Base-by-base conservation (phyloP, 2,329 filamentous ascomycete genomes). In the Geosmithia morbida region DNA sequence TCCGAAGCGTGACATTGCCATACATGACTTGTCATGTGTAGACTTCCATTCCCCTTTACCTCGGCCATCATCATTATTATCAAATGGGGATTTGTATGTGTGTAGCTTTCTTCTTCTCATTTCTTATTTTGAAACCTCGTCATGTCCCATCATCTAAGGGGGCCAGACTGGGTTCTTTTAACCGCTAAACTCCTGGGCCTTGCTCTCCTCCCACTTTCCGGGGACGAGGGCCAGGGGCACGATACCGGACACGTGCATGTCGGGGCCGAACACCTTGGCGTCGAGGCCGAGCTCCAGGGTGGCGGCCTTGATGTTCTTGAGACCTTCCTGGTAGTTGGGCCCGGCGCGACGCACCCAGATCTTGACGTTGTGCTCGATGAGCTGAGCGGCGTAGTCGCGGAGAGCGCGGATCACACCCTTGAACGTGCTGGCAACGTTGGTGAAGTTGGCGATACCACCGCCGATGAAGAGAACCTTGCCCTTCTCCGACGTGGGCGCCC, bases 361-460 rank as follows among this genome's bases (percentile, higher is more conserved):
- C 71, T 94, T 84, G 55, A 92, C 87, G 61, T 95, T 94, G 82
- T 98, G 92, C 79, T 98, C 92, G 63, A 81, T 80, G 57, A 98
- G 79, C 54, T 83, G 76, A 53, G 81, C 81, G 51, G 89, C 79
- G 57, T 90, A 88, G 70, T 97, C 92, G 55, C 90, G 83, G 55
- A 98, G 79, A 51, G 92, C 92, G 58, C 87, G 85, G 66, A 98
- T 98, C 67, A 98, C 90, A 74, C 92, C 92, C 81, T 98, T 98
- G 85, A 98, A 98, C 54, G 92, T 98, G 59, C 85, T 92, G 51
- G 92, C 92, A 48, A 98, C 92, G 72, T 97, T 98, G 77, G 92
- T 98, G 76, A 98, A 98, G 84, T 98, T 98, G 77, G 92, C 92
- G 78, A 98, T 98, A 79, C 92, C 92, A 74, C 92, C 92, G 68